phyloP scores from a whole-genome alignment of 805 yeast genomes.

The Hanseniaspora valbyensis region DNA sequence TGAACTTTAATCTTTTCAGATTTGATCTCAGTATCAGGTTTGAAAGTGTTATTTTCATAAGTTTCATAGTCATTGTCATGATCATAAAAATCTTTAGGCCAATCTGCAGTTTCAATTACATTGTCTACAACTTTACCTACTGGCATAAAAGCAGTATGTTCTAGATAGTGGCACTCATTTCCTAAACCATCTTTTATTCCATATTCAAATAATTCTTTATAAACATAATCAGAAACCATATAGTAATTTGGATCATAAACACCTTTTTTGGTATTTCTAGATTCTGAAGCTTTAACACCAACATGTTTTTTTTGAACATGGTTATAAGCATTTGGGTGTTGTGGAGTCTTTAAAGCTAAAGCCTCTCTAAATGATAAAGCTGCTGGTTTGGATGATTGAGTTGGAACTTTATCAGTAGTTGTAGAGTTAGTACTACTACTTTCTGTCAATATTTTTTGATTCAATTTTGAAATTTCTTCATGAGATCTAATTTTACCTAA shows the following conservation, averaged over 20 bases:
- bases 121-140: constrained; percentile 9
- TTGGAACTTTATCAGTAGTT: neutral
- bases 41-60: neutral
- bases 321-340: constrained; percentile 5
- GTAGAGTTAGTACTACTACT: neutral
- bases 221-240: neutral
- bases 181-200: constrained; percentile 5
- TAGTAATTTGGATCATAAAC: neutral
- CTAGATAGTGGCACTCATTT: neutral
- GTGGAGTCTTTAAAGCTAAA: constrained; percentile 5
- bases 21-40: neutral
- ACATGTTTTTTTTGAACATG: constrained; percentile 4
- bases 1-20: neutral
- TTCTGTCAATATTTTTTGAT: neutral
- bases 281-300: neutral
- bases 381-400: neutral
- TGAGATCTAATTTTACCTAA: constrained; percentile 22
- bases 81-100: constrained; percentile 3
- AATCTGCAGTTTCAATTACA: constrained; percentile 6
- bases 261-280: neutral
- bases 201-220: neutral
- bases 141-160: constrained; percentile 1
- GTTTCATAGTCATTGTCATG: neutral
- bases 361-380: constrained; percentile 12
- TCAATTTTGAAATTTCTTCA: constrained; percentile 23